Evolutionary conservation across 352 stramenopile species (phyloP).

Genomic region (Sclerospora graminicola): DNA sequence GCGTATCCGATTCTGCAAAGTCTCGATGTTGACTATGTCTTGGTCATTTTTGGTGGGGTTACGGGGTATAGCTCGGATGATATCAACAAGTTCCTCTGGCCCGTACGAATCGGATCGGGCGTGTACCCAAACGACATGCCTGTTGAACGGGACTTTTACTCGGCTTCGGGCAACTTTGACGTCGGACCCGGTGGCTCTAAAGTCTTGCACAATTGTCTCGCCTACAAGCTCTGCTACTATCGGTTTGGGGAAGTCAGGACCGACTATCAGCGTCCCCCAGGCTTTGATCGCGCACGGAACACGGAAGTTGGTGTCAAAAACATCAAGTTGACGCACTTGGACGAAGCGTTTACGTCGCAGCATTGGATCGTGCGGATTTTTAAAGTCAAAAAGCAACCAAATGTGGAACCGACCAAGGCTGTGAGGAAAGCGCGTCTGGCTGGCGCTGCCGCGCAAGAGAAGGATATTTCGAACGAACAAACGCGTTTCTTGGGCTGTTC

Average conservation of each 20-base stretch:
- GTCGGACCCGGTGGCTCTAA: slow-evolving; percentile 73
- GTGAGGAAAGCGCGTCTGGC: slow-evolving; percentile 53
- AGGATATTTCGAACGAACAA: slow-evolving; percentile 62
- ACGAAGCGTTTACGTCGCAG: slow-evolving; percentile 92
- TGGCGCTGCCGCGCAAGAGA: slow-evolving; percentile 32
- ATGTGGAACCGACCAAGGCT: slow-evolving; percentile 63
- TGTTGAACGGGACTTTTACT: slow-evolving; percentile 82
- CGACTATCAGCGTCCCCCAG: slow-evolving; percentile 66
- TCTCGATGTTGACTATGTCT: slow-evolving; percentile 89
- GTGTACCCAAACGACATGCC: slow-evolving; percentile 83
- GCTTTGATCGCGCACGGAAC: slow-evolving; percentile 84
- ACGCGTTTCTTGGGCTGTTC: slow-evolving; percentile 80
- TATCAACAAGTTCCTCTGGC: slow-evolving; percentile 92
- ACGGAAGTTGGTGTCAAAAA: slow-evolving; percentile 86
- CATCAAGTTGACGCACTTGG: slow-evolving; percentile 85
- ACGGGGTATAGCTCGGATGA: slow-evolving; percentile 84
- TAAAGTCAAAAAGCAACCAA: slow-evolving; percentile 87
- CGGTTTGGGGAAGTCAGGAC: slow-evolving; percentile 86
- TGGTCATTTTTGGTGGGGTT: slow-evolving; percentile 87
- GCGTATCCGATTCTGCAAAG: slow-evolving; percentile 85
- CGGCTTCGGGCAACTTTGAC: slow-evolving; percentile 72
- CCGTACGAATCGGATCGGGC: slow-evolving; percentile 85
- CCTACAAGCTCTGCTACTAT: slow-evolving; percentile 93
- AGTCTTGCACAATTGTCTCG: slow-evolving; percentile 84
- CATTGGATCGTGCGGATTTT: slow-evolving; percentile 94